These are phyloP conservation scores for Colletotrichum aenigma DNA, from an alignment of 2,329 filamentous ascomycete genomes.

Conservation along the genomic window DNA sequence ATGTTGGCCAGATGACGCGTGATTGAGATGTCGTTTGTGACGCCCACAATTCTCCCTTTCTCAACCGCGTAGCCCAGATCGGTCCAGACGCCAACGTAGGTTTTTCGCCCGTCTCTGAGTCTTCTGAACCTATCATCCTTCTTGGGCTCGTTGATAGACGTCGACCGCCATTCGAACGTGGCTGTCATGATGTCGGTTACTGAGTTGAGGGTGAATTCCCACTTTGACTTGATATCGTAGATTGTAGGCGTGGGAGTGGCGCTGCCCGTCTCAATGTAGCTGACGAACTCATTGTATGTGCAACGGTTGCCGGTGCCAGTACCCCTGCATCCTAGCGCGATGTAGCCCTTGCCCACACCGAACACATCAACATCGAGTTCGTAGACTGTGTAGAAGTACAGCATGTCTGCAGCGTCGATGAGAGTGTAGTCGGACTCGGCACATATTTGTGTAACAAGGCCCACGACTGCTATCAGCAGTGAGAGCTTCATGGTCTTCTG, in stretches of 20 bases:
- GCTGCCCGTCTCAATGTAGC: neutral
- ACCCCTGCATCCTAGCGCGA: neutral
- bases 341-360: neutral
- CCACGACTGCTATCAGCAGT: neutral
- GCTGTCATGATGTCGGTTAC: rapidly evolving
- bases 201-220: neutral
- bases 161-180: neutral
- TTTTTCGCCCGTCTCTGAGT: neutral
- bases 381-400: neutral
- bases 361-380: neutral
- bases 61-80: neutral
- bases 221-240: neutral
- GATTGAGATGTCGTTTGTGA: neutral
- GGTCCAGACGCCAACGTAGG: neutral
- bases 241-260: neutral
- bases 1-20: neutral
- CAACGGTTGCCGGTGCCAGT: neutral
- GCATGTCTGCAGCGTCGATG: neutral
- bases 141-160: neutral
- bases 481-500: neutral
- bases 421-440: neutral
- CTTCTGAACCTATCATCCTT: neutral
- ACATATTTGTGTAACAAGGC: neutral
- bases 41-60: neutral
- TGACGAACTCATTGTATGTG: neutral